These are phyloP conservation scores for Diplogelasinospora grovesii DNA, from an alignment of 495 filamentous ascomycete genomes.

Conservation along the genomic window DNA sequence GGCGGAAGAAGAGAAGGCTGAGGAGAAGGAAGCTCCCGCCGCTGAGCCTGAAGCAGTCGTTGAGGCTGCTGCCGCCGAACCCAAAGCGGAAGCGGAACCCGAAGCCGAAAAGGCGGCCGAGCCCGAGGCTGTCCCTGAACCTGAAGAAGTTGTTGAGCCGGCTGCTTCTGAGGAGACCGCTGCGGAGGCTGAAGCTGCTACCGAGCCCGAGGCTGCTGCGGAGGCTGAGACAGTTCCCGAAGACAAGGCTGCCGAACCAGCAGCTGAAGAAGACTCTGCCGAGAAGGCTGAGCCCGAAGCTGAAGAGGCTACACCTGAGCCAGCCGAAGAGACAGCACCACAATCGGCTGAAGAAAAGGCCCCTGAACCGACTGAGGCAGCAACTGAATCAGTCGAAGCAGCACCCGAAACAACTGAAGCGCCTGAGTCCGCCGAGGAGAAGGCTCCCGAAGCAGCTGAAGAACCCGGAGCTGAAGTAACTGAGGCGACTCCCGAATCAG, in stretches of 20 bases:
- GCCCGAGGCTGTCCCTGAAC: neutral
- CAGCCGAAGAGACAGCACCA: slow-evolving; percentile 1
- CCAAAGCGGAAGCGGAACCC: slow-evolving; percentile 1
- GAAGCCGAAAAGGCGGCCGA: neutral
- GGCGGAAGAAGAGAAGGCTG: neutral
- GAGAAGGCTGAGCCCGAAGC: no score
- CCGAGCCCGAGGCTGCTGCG: neutral
- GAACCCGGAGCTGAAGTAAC: slow-evolving; percentile 7
- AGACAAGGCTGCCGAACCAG: no score
- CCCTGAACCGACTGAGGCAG: slow-evolving; percentile 3
- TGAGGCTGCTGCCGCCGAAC: neutral
- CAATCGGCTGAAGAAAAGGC: slow-evolving; percentile 6
- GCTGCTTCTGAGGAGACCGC: neutral
- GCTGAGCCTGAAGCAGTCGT: neutral
- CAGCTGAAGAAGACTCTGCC: neutral
- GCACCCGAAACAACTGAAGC: slow-evolving; percentile 5
- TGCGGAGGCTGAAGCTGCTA: no score
- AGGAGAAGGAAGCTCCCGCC: neutral
- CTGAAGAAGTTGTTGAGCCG: neutral
- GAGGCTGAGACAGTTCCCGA: slow-evolving; percentile 3
- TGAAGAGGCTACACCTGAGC: neutral
- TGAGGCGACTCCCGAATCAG: neutral
- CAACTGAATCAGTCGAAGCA: slow-evolving; percentile 2
- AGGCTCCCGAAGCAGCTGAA: slow-evolving; percentile 8
- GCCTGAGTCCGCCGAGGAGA: slow-evolving; percentile 1